Evolutionary conservation across 78 protist species (phyloP), one percentile per base, ranked within the genome.

Genomic region (Dictyostelium citrinum): DNA sequence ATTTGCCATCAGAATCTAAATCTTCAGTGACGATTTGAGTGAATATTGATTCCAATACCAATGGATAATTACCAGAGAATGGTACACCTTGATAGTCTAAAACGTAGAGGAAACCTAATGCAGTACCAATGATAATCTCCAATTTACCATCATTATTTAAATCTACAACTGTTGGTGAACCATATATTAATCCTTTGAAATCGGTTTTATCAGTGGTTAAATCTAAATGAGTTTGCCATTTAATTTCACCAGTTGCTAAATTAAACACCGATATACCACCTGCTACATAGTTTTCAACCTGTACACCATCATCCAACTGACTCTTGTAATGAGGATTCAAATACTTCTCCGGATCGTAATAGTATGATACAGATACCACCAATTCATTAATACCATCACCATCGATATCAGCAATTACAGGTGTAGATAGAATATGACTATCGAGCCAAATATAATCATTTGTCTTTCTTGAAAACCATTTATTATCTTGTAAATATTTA

Each of bases 101-200:
- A 33, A 79, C 96, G 79, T 96, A 96, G 17, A 97, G 27, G 61
- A 79, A 90, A 31, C 98, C 98, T 16, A 85, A 83, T 12, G 64
- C 37, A 0, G 96, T 96, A 27, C 95, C 96, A 72, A 96, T 67
- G 10, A 95, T 29, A 33, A 95, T 84, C 45, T 97, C 97, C 58
- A 97, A 67, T 22, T 35, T 12, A 29, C 97, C 96, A 86, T 96
- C 98, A 24, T 75, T 82, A 71, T 97, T 93, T 20, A 98, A 37
- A 91, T 98, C 97, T 5, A 74, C 97, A 33, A 98, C 97, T 10
- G 98, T 95, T n/a, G 97, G 98, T 29, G 98, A 45, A 14, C 85
- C 68, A 91, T 91, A 82, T 7, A 91, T 61, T 78, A 82, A 96
- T 43, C 97, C 97, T 16, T 90, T 95, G 79, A 80, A 72, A 22